Percentiles rank a stretch among this genome's conserved stretches.
Conservation (phyloP, 129 eudicot genomes). For the Helichrysum umbraculigerum region DNA sequence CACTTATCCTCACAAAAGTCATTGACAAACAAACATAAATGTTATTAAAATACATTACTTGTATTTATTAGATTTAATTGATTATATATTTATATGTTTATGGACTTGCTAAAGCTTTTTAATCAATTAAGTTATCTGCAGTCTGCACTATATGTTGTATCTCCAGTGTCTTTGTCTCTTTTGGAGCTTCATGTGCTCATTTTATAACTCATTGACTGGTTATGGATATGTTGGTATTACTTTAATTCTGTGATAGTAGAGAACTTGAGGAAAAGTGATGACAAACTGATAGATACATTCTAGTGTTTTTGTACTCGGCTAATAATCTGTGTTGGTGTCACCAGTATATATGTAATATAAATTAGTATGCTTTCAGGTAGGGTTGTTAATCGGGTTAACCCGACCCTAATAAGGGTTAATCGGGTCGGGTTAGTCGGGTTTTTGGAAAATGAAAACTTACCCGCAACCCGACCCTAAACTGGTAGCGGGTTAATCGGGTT, state of each 20-base stretch:
- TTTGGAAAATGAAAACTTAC: too few species aligned
- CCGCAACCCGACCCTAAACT: too few species aligned
- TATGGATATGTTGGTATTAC: neutral
- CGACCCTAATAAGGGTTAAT: too few species aligned
- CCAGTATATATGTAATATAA: conserved; percentile 11
- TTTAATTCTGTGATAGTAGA: neutral
- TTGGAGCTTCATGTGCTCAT: conserved; percentile 1
- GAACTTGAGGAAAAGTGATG: conserved; percentile 12
- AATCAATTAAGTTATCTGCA: too few species aligned
- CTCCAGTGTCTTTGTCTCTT: neutral
- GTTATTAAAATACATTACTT: too few species aligned
- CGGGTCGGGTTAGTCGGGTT: too few species aligned
- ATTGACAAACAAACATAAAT: too few species aligned
- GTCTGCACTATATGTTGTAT: neutral
- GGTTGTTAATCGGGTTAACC: too few species aligned
- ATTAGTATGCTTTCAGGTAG: neutral
- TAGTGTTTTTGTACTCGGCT: conserved; percentile 1
- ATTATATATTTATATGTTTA: neutral
- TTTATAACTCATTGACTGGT: neutral
- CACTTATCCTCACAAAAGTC: too few species aligned
- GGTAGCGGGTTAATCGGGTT: too few species aligned
- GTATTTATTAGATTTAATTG: neutral
- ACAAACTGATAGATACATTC: neutral
- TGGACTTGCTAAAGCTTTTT: neutral
- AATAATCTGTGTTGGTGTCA: neutral